Percentiles rank a stretch among this genome's conserved stretches.
Conservation (phyloP, 768 basidiomycete genomes). For the Cyclocybe cylindracea region DNA sequence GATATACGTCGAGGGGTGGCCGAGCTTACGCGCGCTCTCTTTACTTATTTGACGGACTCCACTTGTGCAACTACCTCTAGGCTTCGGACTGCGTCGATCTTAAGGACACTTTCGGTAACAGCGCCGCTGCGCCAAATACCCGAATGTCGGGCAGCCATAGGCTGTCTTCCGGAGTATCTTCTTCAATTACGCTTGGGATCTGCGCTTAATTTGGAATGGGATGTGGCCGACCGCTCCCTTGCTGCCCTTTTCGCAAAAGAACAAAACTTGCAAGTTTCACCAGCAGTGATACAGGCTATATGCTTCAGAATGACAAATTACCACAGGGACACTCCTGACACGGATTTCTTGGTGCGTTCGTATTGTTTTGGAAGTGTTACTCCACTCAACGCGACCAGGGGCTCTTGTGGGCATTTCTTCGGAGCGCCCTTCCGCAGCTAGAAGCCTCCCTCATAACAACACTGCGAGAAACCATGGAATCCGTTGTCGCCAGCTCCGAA, state of each 20-base stretch:
- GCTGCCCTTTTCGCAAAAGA: conserved; percentile 20
- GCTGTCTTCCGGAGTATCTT: conserved; percentile 35
- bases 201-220: conserved; percentile 40
- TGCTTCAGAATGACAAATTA: conserved; percentile 40
- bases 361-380: background rate
- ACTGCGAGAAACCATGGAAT: conserved; percentile 21
- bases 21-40: conserved; percentile 38
- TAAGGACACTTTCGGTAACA: conserved; percentile 38
- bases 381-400: conserved; percentile 17
- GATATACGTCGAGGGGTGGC: conserved; percentile 47
- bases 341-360: conserved; percentile 5
- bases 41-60: conserved; percentile 30
- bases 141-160: conserved; percentile 33
- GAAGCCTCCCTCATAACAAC: conserved; percentile 17
- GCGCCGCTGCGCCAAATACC: conserved; percentile 23
- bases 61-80: conserved; percentile 12
- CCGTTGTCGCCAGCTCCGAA: conserved; percentile 15
- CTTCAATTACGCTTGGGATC: conserved; percentile 47
- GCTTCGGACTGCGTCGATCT: conserved; percentile 31
- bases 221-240: conserved; percentile 30
- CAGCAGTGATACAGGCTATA: conserved; percentile 35
- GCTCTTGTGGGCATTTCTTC: conserved; percentile 29
- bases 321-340: conserved; percentile 26
- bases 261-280: conserved; percentile 21
- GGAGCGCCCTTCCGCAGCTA: conserved; percentile 20